Evolutionary conservation across 139 green algal genomes (phyloP).

Genomic region (Zygnema cylindricum): DNA sequence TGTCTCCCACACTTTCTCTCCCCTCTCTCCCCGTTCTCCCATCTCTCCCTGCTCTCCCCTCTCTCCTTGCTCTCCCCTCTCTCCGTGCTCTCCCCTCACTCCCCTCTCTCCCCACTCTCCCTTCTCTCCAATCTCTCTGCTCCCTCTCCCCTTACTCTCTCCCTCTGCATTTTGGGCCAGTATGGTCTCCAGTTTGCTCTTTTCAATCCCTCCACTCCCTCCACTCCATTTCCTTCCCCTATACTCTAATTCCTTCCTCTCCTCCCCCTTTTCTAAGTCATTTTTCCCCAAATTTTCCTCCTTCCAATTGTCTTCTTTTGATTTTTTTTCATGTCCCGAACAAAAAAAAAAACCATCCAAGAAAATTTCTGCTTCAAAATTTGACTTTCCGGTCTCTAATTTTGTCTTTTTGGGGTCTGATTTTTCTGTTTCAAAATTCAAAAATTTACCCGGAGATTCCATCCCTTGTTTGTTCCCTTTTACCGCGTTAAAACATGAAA

Average conservation of each 20-base stretch:
- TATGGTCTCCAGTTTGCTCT: no score
- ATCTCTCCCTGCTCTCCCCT: background rate
- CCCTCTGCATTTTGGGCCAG: no score
- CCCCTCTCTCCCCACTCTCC: background rate
- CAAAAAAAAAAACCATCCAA: no score
- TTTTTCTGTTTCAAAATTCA: background rate
- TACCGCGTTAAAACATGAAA: background rate
- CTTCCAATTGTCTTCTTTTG: no score
- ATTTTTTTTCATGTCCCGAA: no score
- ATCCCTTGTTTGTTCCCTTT: background rate
- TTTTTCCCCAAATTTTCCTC: background rate
- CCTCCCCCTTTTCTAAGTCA: slow-evolving; percentile 1
- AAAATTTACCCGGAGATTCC: background rate
- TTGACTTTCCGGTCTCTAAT: background rate
- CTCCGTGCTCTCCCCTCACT: slow-evolving; percentile 1
- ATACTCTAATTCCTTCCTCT: no score
- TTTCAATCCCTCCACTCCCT: no score
- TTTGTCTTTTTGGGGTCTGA: background rate
- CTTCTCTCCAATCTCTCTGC: no score
- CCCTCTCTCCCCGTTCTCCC: background rate
- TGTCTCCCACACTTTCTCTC: background rate
- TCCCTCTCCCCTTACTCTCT: no score
- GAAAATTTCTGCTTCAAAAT: background rate
- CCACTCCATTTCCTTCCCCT: no score
- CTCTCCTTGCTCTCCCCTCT: background rate